These are phyloP conservation scores for Phytopythium montanum DNA, from an alignment of 352 stramenopile genomes.

Conservation along the genomic window DNA sequence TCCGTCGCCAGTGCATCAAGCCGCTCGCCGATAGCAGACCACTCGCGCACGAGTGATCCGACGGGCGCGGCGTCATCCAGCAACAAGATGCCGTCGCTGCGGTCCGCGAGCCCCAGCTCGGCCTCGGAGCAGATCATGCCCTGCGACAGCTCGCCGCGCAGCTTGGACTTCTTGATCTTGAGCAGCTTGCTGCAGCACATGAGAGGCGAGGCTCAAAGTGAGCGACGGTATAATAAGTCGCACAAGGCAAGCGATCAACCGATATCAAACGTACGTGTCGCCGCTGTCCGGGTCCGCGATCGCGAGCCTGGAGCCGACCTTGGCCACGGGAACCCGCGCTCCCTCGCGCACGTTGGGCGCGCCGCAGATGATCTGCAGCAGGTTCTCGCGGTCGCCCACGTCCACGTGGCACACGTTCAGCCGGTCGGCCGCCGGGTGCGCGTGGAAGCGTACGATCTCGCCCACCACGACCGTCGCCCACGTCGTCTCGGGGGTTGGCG, in stretches of 20 bases:
- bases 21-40: constrained; percentile 30
- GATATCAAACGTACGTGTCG: constrained; percentile 36
- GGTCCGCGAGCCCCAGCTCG: constrained; percentile 55
- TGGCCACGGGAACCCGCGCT: constrained; percentile 62
- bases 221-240: constrained; percentile 2
- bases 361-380: constrained; percentile 78
- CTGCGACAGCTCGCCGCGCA: constrained; percentile 70
- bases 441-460: constrained; percentile 56
- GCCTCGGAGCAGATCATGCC: constrained; percentile 84
- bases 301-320: constrained; percentile 52
- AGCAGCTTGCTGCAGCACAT: constrained; percentile 47
- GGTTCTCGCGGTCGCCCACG: constrained; percentile 46
- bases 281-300: constrained; percentile 46
- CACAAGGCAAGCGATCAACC: too few species aligned
- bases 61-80: constrained; percentile 52
- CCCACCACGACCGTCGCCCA: constrained; percentile 68
- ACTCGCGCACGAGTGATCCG: constrained; percentile 44
- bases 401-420: constrained; percentile 69
- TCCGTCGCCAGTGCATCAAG: constrained; percentile 11
- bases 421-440: constrained; percentile 60
- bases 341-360: constrained; percentile 59
- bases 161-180: constrained; percentile 86
- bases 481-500: constrained; percentile 35
- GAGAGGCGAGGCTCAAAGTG: constrained; percentile 4
- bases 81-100: constrained; percentile 69